A percentile compares a stretch with the other conserved stretches of the same genome.
phyloP scores from a whole-genome alignment of 179 eudicot genomes.

The Beta corolliflora region DNA sequence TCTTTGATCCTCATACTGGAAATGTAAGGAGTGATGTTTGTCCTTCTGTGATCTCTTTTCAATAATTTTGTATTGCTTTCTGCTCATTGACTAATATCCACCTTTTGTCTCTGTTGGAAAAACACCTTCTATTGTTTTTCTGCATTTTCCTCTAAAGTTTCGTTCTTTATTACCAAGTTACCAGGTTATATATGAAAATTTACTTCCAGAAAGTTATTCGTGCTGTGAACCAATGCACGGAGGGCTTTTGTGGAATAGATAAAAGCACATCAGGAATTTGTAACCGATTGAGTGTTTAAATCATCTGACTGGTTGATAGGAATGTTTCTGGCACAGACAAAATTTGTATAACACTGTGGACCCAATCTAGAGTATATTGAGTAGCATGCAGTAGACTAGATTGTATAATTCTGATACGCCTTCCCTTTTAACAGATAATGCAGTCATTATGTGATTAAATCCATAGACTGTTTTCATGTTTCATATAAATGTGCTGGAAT shows the following conservation, averaged over 20 bases:
- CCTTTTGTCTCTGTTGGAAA: neutral
- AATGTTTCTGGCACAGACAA: neutral
- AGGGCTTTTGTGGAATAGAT: slow-evolving; percentile 1
- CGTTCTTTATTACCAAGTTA: neutral
- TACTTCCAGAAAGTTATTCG: neutral
- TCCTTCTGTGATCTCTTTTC: slow-evolving; percentile 14
- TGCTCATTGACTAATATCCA: neutral
- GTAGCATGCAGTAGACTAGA: neutral
- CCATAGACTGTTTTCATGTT: neutral
- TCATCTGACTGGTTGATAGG: neutral
- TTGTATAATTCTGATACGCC: no score
- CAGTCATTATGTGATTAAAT: neutral
- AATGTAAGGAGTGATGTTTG: slow-evolving; percentile 52
- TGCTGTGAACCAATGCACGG: neutral
- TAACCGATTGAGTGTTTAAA: neutral
- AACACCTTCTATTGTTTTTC: no score
- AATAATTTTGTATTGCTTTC: slow-evolving; percentile 6
- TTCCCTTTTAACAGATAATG: neutral
- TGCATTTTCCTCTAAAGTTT: neutral
- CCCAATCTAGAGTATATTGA: neutral
- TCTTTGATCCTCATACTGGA: slow-evolving; percentile 80
- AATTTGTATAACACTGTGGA: neutral
- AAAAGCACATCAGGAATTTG: neutral
- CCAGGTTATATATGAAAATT: neutral
- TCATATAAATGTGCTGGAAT: neutral